Evolutionary conservation across 768 basidiomycete species (phyloP), one percentile per base, ranked within the genome.

Genomic region (Pleurotus platypus): DNA sequence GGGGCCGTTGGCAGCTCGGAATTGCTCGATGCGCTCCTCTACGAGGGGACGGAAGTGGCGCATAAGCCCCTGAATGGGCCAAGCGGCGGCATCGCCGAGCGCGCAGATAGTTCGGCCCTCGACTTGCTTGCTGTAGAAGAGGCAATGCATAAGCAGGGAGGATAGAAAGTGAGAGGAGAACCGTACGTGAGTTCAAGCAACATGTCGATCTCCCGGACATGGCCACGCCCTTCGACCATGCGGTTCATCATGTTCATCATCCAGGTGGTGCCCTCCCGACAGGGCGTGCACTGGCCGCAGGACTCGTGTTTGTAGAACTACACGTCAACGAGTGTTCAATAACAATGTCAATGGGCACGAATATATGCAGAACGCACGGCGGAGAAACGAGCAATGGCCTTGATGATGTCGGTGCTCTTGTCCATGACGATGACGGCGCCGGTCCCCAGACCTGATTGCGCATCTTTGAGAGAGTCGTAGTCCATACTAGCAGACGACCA

Each of bases 201-300:
- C 96, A 98, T 98, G 71, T 98, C 96, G 58, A 99, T 98, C 76
- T 99, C 96, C 58, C 96, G 87, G 62, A 81, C 80, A 66, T 95
- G 92, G 0, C 88, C 92, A 9, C 95, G 83, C 2, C 96, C 96
- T 67, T 92, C 90, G 15, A 90, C 92, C 79, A 99, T 85, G 47
- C 96, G 87, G 69, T 93, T 83, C 96, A 99, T 99, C 94, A 98
- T 98, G 74, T 98, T 96, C 85, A 90, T 92, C 91, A 99, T 93
- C 96, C 96, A 98, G 0, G 94, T 97, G 2, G 96, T 98, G 38
- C 94, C 94, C 66, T 94, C 91, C 61, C 92, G 77, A 70, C 94
- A 96, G 3, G 94, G 94, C 9, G 94, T 95, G 65, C 95, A 98
- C 69, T 98, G 96, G 12, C 96, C 95, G 64, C 95, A 98, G 1